These are phyloP conservation scores for Capsicum baccatum DNA, from an alignment of 257 asterid genomes.

Conservation along the genomic window DNA sequence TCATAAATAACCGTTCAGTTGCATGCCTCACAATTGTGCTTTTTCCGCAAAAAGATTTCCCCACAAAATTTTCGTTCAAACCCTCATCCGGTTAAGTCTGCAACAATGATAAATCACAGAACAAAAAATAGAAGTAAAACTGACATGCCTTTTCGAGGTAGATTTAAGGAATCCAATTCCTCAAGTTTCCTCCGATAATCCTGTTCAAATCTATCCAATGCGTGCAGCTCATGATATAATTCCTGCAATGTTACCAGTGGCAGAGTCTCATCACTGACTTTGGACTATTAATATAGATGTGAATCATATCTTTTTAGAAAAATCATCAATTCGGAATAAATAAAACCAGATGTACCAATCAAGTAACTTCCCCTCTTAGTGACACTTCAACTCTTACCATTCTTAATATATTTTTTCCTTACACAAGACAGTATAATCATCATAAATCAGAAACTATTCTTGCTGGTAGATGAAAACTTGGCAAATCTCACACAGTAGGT, in stretches of 20 bases:
- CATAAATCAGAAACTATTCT: not conserved
- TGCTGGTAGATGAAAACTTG: conserved; percentile 5
- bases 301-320: not conserved
- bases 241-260: conserved; percentile 63
- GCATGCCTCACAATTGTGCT: not conserved
- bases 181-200: conserved; percentile 90
- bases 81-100: not conserved
- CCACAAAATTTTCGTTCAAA: not conserved
- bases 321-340: not conserved
- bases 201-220: conserved; percentile 90
- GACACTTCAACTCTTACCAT: not conserved
- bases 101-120: not conserved
- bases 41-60: not conserved
- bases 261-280: conserved; percentile 30
- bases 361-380: not conserved
- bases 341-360: not conserved
- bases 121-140: not conserved
- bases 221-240: conserved; percentile 89
- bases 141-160: conserved; percentile 80
- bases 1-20: not conserved
- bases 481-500: not conserved
- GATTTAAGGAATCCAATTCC: conserved; percentile 86
- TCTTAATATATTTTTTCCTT: not conserved
- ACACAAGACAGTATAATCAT: not conserved
- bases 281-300: not conserved